phyloP scores from a whole-genome alignment of 305 asterid genomes.

The Fraxinus latifolia region DNA sequence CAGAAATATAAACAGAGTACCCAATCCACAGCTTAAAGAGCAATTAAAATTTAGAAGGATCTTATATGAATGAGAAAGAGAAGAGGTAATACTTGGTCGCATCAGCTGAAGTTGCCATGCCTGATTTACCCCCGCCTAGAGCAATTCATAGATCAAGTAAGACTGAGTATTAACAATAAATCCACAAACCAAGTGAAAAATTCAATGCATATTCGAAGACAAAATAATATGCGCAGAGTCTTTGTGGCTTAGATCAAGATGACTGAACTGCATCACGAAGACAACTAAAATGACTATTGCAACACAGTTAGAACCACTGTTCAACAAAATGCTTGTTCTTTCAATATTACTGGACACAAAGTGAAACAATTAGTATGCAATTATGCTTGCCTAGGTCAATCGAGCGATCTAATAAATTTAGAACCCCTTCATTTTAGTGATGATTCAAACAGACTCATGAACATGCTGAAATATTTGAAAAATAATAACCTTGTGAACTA shows the following conservation, averaged over 20 bases:
- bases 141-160: not conserved
- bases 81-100: constrained; percentile 70
- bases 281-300: not conserved
- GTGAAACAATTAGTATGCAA: not conserved
- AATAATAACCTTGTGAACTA: not conserved
- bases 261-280: not conserved
- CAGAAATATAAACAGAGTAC: constrained; percentile 6
- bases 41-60: constrained; percentile 2
- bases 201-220: not conserved
- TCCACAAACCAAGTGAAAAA: not conserved
- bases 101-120: constrained; percentile 57
- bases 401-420: not conserved
- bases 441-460: not conserved
- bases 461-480: not conserved
- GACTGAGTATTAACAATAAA: not conserved
- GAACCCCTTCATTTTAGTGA: not conserved
- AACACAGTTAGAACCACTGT: not conserved
- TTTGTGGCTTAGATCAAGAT: not conserved
- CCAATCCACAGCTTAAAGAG: constrained; percentile 3
- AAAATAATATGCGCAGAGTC: not conserved
- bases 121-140: constrained; percentile 39
- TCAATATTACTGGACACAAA: not conserved
- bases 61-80: constrained; percentile 19
- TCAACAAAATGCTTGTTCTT: not conserved
- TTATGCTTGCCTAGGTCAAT: not conserved